phyloP scores from a whole-genome alignment of 768 basidiomycete genomes.

The Boletales sp. region DNA sequence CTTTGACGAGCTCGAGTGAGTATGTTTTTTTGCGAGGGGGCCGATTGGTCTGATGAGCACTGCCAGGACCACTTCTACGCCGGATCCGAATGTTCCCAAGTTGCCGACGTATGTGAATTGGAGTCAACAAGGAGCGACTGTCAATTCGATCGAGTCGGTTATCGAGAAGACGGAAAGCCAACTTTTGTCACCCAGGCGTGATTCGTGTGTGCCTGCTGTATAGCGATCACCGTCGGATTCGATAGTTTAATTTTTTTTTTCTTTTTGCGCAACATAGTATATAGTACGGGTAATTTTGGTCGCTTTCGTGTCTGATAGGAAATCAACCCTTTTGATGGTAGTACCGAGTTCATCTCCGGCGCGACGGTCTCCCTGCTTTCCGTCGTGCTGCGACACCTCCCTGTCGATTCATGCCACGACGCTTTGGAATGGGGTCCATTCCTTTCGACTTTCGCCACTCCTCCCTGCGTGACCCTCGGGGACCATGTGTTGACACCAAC shows the following conservation, averaged over 20 bases:
- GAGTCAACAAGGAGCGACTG: conserved; percentile 1
- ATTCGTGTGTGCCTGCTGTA: conserved; percentile 6
- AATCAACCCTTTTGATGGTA: not conserved
- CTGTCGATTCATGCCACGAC: conserved; percentile 63
- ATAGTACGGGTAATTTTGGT: no score
- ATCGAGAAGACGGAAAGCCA: conserved; percentile 8
- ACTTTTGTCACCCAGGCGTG: not conserved
- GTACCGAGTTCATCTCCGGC: conserved; percentile 51
- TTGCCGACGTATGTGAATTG: conserved; percentile 17
- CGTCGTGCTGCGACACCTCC: conserved; percentile 56
- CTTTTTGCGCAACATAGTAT: no score
- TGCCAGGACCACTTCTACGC: conserved; percentile 8
- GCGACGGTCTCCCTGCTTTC: conserved; percentile 67
- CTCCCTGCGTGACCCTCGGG: conserved; percentile 72
- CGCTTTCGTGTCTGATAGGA: not conserved
- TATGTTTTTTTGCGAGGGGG: not conserved
- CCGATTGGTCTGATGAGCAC: not conserved
- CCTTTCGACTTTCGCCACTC: conserved; percentile 84
- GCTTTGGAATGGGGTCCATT: conserved; percentile 46
- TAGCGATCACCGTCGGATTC: not conserved
- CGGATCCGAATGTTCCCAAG: conserved; percentile 9
- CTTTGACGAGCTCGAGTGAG: conserved; percentile 19
- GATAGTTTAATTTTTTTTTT: no score
- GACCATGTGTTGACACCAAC: conserved; percentile 77
- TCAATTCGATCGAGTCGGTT: conserved; percentile 4